Conservation (phyloP, 371 early-diverging fungal genomes). For the Mortierella sp. region DNA sequence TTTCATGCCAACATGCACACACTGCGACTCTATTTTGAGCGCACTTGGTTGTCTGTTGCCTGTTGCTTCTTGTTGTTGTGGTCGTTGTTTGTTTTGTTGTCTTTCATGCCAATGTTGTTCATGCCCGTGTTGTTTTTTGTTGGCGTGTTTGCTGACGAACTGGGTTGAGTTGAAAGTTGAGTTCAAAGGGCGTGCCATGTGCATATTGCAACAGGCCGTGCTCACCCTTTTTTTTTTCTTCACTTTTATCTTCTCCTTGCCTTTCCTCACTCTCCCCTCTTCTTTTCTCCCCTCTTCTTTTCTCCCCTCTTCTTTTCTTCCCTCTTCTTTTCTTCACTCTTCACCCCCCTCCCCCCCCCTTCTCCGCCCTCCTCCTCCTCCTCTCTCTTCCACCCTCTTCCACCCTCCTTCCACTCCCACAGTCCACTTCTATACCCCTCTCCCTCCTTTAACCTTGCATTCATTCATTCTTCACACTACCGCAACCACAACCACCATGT, state of each 20-base stretch:
- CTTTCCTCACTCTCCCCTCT: background rate
- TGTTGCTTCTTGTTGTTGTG: background rate
- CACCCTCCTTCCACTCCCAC: background rate
- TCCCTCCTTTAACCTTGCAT: no score
- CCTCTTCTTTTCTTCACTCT: background rate
- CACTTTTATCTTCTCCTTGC: background rate
- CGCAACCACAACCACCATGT: background rate
- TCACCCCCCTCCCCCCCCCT: background rate
- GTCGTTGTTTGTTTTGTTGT: background rate
- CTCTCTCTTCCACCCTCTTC: background rate
- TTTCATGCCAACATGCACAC: background rate
- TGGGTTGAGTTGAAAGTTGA: background rate
- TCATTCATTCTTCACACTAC: background rate
- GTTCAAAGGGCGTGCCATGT: constrained; percentile 9
- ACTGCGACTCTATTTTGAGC: background rate
- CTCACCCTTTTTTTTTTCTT: background rate
- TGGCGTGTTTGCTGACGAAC: background rate
- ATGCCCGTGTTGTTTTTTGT: no score
- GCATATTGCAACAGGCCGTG: background rate
- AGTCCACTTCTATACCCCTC: background rate
- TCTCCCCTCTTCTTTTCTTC: background rate
- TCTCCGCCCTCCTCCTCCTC: background rate
- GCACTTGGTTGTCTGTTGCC: background rate
- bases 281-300: background rate
- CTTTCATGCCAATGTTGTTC: background rate